Percentiles rank a stretch among this genome's conserved stretches.
Conservation (phyloP, 352 stramenopile genomes). For the Aphanomyces stellatus region DNA sequence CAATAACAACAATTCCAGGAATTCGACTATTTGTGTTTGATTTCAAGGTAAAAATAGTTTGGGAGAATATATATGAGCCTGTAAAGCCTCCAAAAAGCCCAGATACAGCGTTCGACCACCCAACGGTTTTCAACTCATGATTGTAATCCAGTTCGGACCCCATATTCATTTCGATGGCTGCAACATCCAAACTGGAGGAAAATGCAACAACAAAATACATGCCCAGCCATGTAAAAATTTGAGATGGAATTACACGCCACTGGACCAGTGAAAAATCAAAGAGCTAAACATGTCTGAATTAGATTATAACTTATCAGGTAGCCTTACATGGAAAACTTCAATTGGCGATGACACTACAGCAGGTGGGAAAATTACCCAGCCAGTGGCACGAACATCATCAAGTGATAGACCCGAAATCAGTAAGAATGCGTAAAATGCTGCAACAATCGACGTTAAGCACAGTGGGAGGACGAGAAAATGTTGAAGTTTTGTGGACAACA, state of each 20-base stretch:
- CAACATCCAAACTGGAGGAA: slow-evolving; percentile 90
- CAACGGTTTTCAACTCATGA: slow-evolving; percentile 90
- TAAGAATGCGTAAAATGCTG: slow-evolving; percentile 84
- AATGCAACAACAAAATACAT: slow-evolving; percentile 96
- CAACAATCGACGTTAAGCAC: slow-evolving; percentile 39
- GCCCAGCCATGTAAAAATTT: slow-evolving; percentile 63
- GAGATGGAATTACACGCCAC: slow-evolving; percentile 58
- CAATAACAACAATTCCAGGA: slow-evolving; percentile 45
- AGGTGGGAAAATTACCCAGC: slow-evolving; percentile 61
- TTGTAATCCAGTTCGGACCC: slow-evolving; percentile 90
- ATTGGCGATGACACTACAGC: background rate
- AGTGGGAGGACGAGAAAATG: slow-evolving; percentile 59
- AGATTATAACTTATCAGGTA: background rate
- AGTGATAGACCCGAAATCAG: slow-evolving; percentile 58
- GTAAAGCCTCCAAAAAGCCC: slow-evolving; percentile 80
- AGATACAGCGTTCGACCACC: slow-evolving; percentile 86
- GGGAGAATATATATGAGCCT: slow-evolving; percentile 90
- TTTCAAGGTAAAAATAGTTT: slow-evolving; percentile 85
- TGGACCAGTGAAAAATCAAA: slow-evolving; percentile 68
- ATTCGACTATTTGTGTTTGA: slow-evolving; percentile 56
- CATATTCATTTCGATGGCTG: slow-evolving; percentile 92
- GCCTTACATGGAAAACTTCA: slow-evolving; percentile 13
- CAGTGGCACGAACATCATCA: slow-evolving; percentile 74
- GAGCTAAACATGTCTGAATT: slow-evolving; percentile 34
- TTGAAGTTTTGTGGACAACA: slow-evolving; percentile 52